Conservation (phyloP, 2,329 filamentous ascomycete genomes). For the Nakataea oryzae region DNA sequence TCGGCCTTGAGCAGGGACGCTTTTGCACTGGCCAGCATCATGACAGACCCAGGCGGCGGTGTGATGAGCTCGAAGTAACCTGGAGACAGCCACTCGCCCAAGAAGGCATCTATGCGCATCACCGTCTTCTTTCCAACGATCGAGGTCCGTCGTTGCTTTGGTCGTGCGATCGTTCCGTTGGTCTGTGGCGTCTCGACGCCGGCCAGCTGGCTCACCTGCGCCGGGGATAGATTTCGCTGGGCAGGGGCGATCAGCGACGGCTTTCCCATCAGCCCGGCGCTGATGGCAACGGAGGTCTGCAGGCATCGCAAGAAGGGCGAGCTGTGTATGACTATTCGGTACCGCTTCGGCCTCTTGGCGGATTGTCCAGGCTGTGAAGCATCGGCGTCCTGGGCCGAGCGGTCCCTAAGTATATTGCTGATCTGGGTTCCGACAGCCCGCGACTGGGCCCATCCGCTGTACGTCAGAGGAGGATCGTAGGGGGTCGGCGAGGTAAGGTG, state of each 20-base stretch:
- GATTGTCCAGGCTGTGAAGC: conserved; percentile 16
- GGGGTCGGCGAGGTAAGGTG: conserved; percentile 85
- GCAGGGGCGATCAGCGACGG: conserved; percentile 1
- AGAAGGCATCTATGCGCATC: conserved; percentile 79
- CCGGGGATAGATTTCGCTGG: background rate
- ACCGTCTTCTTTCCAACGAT: conserved; percentile 36
- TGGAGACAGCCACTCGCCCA: conserved; percentile 91
- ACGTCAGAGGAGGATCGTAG: conserved; percentile 91
- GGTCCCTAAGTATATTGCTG: conserved; percentile 54
- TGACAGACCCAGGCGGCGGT: conserved; percentile 71
- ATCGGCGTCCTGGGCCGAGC: conserved; percentile 29
- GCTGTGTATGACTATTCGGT: conserved; percentile 77
- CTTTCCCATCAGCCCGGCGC: conserved; percentile 47
- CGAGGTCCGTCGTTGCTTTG: conserved; percentile 17
- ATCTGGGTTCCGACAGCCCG: conserved; percentile 76
- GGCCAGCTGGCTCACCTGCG: conserved; percentile 1
- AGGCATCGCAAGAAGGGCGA: conserved; percentile 93
- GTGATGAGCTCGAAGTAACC: conserved; percentile 91
- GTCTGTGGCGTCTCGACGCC: background rate
- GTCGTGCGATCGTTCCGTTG: background rate
- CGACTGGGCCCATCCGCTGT: conserved; percentile 85
- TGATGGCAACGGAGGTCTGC: conserved; percentile 83
- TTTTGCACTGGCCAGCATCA: conserved; percentile 86
- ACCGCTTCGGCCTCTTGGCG: conserved; percentile 42
- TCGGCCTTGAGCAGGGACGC: conserved; percentile 72